Percentiles rank a stretch among this genome's conserved stretches.
Evolutionary conservation across 2,329 filamentous ascomycete genomes (phyloP).

Genomic region (Fonsecaea monophora): DNA sequence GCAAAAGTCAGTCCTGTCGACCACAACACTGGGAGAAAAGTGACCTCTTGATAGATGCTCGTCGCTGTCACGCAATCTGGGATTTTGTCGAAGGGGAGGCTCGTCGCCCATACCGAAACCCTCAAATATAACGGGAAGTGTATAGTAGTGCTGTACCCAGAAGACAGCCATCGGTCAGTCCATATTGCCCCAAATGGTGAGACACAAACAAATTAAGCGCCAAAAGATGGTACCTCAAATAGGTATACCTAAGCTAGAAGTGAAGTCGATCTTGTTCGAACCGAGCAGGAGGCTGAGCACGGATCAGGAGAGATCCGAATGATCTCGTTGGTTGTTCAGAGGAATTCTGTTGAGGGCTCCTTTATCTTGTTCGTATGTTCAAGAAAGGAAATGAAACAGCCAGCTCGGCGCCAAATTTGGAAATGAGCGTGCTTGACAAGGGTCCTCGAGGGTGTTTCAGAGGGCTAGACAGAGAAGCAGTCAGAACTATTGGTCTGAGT

Average conservation of each 20-base stretch:
- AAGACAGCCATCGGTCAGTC: slow-evolving; percentile 43
- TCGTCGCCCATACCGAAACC: slow-evolving; percentile 42
- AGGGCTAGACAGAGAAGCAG: slow-evolving; percentile 31
- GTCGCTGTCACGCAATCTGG: slow-evolving; percentile 76
- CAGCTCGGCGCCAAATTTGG: slow-evolving; percentile 36
- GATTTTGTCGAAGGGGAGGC: slow-evolving; percentile 58
- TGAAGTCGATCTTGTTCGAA: slow-evolving; percentile 21
- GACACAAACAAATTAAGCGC: slow-evolving; percentile 18
- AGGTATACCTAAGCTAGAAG: slow-evolving; percentile 29
- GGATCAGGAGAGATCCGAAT: slow-evolving; percentile 33
- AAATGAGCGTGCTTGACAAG: slow-evolving; percentile 32
- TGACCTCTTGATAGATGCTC: slow-evolving; percentile 61
- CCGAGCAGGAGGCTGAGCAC: slow-evolving; percentile 33
- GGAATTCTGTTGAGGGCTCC: slow-evolving; percentile 16
- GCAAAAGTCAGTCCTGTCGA: slow-evolving; percentile 9
- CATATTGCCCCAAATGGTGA: slow-evolving; percentile 30
- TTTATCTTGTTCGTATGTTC: slow-evolving; percentile 24
- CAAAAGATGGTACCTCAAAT: slow-evolving; percentile 35
- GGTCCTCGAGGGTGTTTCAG: slow-evolving; percentile 28
- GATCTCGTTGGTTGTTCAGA: slow-evolving; percentile 25
- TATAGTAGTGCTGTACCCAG: slow-evolving; percentile 43
- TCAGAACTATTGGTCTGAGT: slow-evolving; percentile 27
- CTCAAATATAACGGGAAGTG: slow-evolving; percentile 43
- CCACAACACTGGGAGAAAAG: neutral
- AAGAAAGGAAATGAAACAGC: slow-evolving; percentile 34